Evolutionary conservation across 345 rosid genomes (phyloP).

Genomic region (Carallia pectinifolia): DNA sequence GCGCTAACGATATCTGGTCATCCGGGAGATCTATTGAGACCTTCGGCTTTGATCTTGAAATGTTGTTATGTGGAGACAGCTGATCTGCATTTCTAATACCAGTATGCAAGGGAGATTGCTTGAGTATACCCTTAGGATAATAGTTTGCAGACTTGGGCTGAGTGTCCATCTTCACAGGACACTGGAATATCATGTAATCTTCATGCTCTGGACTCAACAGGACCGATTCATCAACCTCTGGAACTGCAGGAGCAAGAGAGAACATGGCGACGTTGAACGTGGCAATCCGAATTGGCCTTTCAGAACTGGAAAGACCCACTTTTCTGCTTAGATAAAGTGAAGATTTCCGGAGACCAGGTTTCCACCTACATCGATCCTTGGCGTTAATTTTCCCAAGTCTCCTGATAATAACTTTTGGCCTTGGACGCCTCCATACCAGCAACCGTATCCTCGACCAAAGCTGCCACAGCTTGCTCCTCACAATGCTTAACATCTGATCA

Average conservation of each 20-base stretch:
- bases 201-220: constrained; percentile 27
- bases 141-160: constrained; percentile 16
- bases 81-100: constrained; percentile 21
- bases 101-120: constrained; percentile 73
- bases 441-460: constrained; percentile 54
- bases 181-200: constrained; percentile 19
- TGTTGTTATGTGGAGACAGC: constrained; percentile 29
- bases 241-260: constrained; percentile 80
- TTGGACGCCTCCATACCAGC: constrained; percentile 59
- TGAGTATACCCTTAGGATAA: constrained; percentile 69
- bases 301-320: constrained; percentile 19
- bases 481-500: constrained; percentile 32
- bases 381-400: constrained; percentile 50
- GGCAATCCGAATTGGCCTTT: constrained; percentile 65
- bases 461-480: constrained; percentile 51
- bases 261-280: constrained; percentile 98
- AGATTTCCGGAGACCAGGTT: constrained; percentile 21
- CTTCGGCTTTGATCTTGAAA: constrained; percentile 45
- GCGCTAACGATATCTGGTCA: constrained; percentile 83
- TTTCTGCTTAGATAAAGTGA: constrained; percentile 21
- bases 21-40: constrained; percentile 94
- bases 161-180: constrained; percentile 23
- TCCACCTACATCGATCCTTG: constrained; percentile 35
- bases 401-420: constrained; percentile 53
- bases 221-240: constrained; percentile 38